phyloP scores from a whole-genome alignment of 768 basidiomycete genomes.

The Daedalea quercina region DNA sequence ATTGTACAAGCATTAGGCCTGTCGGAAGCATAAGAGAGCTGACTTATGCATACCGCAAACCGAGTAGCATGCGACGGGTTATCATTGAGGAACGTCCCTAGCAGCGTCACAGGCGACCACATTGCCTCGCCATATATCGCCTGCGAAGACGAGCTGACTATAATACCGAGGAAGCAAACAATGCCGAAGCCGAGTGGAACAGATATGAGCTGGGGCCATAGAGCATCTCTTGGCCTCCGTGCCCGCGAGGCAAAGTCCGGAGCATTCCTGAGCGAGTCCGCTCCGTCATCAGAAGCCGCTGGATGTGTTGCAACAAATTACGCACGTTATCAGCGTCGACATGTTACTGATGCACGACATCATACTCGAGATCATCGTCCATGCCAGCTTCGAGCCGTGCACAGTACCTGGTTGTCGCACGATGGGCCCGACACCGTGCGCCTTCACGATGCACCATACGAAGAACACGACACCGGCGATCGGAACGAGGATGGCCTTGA shows the following conservation, averaged over 20 bases:
- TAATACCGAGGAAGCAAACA: conserved; percentile 75
- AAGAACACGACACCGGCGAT: conserved; percentile 66
- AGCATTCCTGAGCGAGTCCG: conserved; percentile 41
- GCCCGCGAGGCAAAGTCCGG: conserved; percentile 69
- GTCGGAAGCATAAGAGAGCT: no score
- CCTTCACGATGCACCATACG: conserved; percentile 72
- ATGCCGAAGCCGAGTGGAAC: conserved; percentile 69
- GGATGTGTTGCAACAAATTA: background rate
- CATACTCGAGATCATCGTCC: conserved; percentile 67
- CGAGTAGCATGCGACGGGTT: conserved; percentile 56
- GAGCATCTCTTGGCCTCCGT: conserved; percentile 46
- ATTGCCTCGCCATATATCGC: conserved; percentile 72
- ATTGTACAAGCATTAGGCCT: conserved; percentile 9
- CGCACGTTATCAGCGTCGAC: conserved; percentile 65
- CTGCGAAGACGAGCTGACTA: conserved; percentile 75
- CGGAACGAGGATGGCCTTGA: conserved; percentile 71
- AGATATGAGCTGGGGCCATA: conserved; percentile 62
- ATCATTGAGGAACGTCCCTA: conserved; percentile 62
- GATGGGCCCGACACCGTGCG: conserved; percentile 72
- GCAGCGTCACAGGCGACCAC: conserved; percentile 72
- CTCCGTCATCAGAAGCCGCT: no score
- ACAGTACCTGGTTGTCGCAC: conserved; percentile 56
- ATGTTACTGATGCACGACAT: conserved; percentile 80
- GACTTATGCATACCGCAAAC: conserved; percentile 42
- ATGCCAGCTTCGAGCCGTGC: conserved; percentile 62